These are phyloP conservation scores for Aspergillus biplanus DNA, from an alignment of 495 filamentous ascomycete species.

Conservation along the genomic window DNA sequence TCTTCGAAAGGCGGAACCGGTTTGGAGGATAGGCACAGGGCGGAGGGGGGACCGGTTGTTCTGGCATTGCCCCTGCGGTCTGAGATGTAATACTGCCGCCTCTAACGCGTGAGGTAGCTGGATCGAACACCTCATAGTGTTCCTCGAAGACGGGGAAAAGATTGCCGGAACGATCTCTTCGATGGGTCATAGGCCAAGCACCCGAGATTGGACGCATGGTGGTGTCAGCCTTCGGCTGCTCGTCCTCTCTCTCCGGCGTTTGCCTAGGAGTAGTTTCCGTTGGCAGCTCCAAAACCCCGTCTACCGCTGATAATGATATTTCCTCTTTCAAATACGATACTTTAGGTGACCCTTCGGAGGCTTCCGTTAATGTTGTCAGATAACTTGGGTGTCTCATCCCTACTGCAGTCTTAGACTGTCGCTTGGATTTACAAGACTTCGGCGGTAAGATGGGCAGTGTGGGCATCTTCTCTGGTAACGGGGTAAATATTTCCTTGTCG, in stretches of 20 bases:
- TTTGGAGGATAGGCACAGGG: conserved; percentile 40
- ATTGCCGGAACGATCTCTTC: conserved; percentile 29
- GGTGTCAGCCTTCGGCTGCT: conserved; percentile 27
- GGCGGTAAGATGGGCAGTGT: conserved; percentile 39
- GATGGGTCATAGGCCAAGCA: conserved; percentile 32
- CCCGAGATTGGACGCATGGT: conserved; percentile 43
- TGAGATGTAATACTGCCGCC: conserved; percentile 47
- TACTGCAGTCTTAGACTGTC: conserved; percentile 26
- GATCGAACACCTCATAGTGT: conserved; percentile 28
- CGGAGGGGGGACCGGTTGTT: conserved; percentile 52
- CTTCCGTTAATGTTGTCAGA: conserved; percentile 37
- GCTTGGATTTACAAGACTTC: conserved; percentile 36
- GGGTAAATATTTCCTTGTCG: conserved; percentile 33
- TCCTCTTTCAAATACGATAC: conserved; percentile 34
- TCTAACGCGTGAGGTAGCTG: conserved; percentile 33
- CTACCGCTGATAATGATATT: conserved; percentile 42
- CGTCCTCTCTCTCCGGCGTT: conserved; percentile 44
- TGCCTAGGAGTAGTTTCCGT: conserved; percentile 46
- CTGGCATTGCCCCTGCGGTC: conserved; percentile 43
- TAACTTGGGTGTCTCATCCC: conserved; percentile 34
- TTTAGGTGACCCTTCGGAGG: conserved; percentile 20
- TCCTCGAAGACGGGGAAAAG: conserved; percentile 36
- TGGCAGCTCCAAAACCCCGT: conserved; percentile 45
- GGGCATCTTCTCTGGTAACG: conserved; percentile 33
- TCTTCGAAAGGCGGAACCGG: conserved; percentile 42